Conservation (phyloP, 345 rosid genomes). For the Zanthoxylum bungeanum region DNA sequence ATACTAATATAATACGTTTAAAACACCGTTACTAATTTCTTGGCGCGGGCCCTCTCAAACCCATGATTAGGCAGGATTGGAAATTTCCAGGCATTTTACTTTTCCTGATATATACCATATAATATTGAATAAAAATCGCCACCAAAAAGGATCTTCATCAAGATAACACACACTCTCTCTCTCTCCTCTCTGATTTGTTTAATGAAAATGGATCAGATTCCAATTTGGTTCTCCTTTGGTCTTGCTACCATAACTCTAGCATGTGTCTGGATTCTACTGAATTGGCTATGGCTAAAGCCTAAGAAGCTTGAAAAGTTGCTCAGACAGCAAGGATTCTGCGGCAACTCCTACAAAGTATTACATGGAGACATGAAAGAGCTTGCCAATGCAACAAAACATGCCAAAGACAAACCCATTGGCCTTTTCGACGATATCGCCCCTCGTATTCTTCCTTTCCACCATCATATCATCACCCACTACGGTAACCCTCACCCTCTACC, state of each 20-base stretch:
- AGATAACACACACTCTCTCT: not conserved
- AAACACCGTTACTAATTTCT: too few species aligned
- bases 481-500: not conserved
- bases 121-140: too few species aligned
- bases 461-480: not conserved
- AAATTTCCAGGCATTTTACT: too few species aligned
- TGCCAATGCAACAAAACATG: not conserved
- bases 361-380: constrained; percentile 1
- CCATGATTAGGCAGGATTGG: too few species aligned
- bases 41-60: too few species aligned
- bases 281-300: not conserved
- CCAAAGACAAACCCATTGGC: not conserved
- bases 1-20: too few species aligned
- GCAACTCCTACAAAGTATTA: not conserved
- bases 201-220: not conserved
- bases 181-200: not conserved
- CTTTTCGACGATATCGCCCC: not conserved
- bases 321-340: not conserved
- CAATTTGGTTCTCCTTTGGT: not conserved
- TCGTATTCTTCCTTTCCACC: not conserved
- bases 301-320: not conserved
- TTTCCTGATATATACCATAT: too few species aligned
- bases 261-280: not conserved
- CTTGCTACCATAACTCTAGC: not conserved
- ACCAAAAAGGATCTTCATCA: too few species aligned